phyloP scores from a whole-genome alignment of 2,329 filamentous ascomycete genomes.

The Diaporthe capsici region DNA sequence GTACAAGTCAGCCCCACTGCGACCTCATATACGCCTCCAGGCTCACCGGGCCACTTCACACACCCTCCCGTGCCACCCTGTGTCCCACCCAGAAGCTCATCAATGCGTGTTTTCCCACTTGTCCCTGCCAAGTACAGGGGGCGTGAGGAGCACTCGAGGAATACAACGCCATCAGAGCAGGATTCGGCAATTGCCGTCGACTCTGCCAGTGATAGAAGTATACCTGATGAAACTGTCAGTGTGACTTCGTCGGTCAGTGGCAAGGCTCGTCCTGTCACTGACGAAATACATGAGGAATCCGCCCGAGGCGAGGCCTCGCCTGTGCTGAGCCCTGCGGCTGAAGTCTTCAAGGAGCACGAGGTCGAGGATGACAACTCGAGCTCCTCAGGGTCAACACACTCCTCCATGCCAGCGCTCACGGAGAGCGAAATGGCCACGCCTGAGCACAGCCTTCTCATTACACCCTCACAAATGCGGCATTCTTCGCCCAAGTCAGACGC shows the following conservation, averaged over 20 bases:
- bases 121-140: slow-evolving; percentile 42
- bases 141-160: neutral
- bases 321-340: slow-evolving; percentile 33
- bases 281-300: neutral
- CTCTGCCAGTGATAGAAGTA: neutral
- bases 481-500: slow-evolving; percentile 37
- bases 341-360: slow-evolving; percentile 5
- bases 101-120: slow-evolving; percentile 45
- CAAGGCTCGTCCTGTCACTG: neutral
- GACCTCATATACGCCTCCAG: slow-evolving; percentile 8
- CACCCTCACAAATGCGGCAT: slow-evolving; percentile 45
- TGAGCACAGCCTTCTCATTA: slow-evolving; percentile 48
- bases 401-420: slow-evolving; percentile 51
- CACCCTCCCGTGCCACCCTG: neutral
- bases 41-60: slow-evolving; percentile 28
- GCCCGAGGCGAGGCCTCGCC: neutral
- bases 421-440: slow-evolving; percentile 49
- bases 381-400: slow-evolving; percentile 45
- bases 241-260: neutral
- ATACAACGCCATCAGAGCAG: neutral
- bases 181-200: slow-evolving; percentile 17
- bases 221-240: slow-evolving; percentile 2
- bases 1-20: neutral
- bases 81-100: slow-evolving; percentile 14
- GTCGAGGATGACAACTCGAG: slow-evolving; percentile 30